These are phyloP conservation scores for Tillandsia fasciculata DNA, from an alignment of 176 grass and related monocot genomes.

Conservation along the genomic window DNA sequence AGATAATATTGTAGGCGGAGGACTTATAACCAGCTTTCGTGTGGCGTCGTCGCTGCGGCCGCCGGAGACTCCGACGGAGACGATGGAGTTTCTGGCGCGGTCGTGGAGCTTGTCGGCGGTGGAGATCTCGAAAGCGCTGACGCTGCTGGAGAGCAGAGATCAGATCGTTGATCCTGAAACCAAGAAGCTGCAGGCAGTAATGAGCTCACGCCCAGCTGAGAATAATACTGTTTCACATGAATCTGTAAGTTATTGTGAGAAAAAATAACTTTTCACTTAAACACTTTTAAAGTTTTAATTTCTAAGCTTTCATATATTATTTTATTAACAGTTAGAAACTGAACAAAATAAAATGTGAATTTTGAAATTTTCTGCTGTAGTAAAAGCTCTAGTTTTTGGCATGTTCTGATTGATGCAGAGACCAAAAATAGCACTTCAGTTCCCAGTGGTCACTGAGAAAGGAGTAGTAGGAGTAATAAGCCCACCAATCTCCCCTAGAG, in stretches of 20 bases:
- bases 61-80: slow-evolving; percentile 86
- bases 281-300: too few species aligned
- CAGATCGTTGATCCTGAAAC: neutral
- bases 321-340: too few species aligned
- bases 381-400: too few species aligned
- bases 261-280: too few species aligned
- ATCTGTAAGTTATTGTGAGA: neutral
- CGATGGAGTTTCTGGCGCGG: slow-evolving; percentile 86
- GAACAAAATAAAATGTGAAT: too few species aligned
- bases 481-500: slow-evolving; percentile 55
- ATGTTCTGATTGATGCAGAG: slow-evolving; percentile 16
- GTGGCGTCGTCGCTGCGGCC: slow-evolving; percentile 39
- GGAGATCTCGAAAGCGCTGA: slow-evolving; percentile 83
- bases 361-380: too few species aligned
- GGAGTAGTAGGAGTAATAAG: slow-evolving; percentile 9
- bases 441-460: slow-evolving; percentile 11
- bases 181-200: too few species aligned
- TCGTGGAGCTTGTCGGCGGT: slow-evolving; percentile 83
- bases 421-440: slow-evolving; percentile 4
- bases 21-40: slow-evolving; percentile 25
- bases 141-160: slow-evolving; percentile 39
- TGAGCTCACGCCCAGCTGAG: neutral
- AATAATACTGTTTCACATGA: neutral
- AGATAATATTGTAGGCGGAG: slow-evolving; percentile 9
- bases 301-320: too few species aligned